Conservation (phyloP, 257 asterid species). For the Leptodermis oblonga region DNA sequence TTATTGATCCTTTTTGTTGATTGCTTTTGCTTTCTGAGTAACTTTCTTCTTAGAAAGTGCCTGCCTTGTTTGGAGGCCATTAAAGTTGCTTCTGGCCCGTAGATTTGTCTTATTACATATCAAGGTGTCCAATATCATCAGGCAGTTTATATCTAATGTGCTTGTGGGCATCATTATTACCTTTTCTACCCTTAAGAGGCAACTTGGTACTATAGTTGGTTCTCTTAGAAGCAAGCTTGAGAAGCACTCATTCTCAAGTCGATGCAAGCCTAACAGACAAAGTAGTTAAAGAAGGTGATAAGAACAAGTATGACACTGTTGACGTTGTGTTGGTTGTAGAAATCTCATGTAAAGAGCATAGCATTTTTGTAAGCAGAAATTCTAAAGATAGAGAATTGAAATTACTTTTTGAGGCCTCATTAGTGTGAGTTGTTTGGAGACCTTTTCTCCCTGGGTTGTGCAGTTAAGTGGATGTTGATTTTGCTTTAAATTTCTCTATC, state of each 20-base stretch:
- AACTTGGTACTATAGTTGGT: too few species aligned
- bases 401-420: neutral
- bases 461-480: neutral
- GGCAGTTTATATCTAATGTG: neutral
- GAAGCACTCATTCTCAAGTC: neutral
- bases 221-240: neutral
- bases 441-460: neutral
- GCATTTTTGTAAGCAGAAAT: neutral
- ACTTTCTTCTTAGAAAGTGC: neutral
- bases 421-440: neutral
- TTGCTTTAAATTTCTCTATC: neutral
- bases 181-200: neutral
- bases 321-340: too few species aligned
- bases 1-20: neutral
- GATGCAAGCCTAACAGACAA: too few species aligned
- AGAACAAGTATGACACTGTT: neutral
- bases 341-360: neutral
- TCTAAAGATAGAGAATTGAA: neutral
- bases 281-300: neutral
- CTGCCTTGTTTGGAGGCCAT: neutral
- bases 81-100: neutral
- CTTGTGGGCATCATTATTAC: neutral
- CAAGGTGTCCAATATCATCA: neutral
- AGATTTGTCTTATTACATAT: neutral
- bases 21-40: neutral